phyloP scores from a whole-genome alignment of 1,139 yeast species.

The Torulaspora globosa region DNA sequence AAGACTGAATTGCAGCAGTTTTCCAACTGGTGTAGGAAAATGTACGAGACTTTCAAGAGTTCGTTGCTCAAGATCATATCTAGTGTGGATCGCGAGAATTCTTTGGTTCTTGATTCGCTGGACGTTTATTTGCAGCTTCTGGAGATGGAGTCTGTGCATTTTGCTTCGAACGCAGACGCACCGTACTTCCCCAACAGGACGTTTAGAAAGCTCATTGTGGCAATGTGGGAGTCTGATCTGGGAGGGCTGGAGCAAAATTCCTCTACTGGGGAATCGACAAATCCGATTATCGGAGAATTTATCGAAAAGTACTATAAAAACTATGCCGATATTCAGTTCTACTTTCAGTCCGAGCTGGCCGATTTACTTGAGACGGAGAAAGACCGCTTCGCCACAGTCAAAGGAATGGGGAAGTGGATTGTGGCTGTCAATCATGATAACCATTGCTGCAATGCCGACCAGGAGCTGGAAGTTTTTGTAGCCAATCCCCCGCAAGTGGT shows the following conservation, averaged over 20 bases:
- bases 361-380: slow-evolving; percentile 21
- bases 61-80: slow-evolving; percentile 44
- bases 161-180: slow-evolving; percentile 48
- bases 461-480: slow-evolving; percentile 40
- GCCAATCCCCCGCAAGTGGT: slow-evolving; percentile 52
- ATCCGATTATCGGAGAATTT: slow-evolving; percentile 58
- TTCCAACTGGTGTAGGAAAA: slow-evolving; percentile 59
- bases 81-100: slow-evolving; percentile 38
- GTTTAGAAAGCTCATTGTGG: slow-evolving; percentile 46
- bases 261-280: slow-evolving; percentile 43
- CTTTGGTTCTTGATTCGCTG: slow-evolving; percentile 51
- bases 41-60: slow-evolving; percentile 54
- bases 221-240: slow-evolving; percentile 44
- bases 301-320: slow-evolving; percentile 49
- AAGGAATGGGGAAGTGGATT: slow-evolving; percentile 38
- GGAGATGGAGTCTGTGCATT: slow-evolving; percentile 53
- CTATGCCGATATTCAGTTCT: slow-evolving; percentile 65
- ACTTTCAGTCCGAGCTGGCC: slow-evolving; percentile 49
- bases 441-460: slow-evolving; percentile 31
- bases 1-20: slow-evolving; percentile 47
- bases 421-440: slow-evolving; percentile 39
- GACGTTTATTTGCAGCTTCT: slow-evolving; percentile 62
- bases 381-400: slow-evolving; percentile 10
- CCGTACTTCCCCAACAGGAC: slow-evolving; percentile 62
- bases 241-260: slow-evolving; percentile 45